Evolutionary conservation across 305 asterid genomes (phyloP), one percentile per base, ranked within the genome.

Genomic region (Andrographis paniculata): DNA sequence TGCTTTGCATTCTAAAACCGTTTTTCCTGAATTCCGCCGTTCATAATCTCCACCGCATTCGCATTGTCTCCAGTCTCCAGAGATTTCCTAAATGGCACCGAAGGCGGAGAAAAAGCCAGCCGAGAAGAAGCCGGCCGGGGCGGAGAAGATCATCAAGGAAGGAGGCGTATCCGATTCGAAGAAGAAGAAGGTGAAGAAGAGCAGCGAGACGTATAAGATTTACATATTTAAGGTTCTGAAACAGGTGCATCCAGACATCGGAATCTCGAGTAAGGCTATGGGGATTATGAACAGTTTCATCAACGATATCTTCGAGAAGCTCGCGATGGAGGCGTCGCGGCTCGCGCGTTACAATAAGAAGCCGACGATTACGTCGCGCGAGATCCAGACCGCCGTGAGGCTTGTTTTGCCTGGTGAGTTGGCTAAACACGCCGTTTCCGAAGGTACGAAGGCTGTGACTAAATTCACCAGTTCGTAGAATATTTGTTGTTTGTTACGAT

Each of bases 271-370:
- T 75, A 79, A 76, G 75, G 94, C 94, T 3, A 82, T 82, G 94
- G 89, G 89, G 0, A 79, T 82, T 42, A 79, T 82, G 94, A 82
- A 82, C 76, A 76, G 89, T 50, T 82, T 82, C 49, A 85, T 82
- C 64, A 82, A 82, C 20, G 91, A 85, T 20, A 85, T 85, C 2
- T 85, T 85, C 42, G 95, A 85, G 85, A 85, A 85, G 39, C 33
- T 85, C 55, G 95, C 82, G 11, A 75, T 67, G 55, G 95, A 85
- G 23, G 17, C 52, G 14, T 47, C 52, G 38, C 36, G 52, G 2
- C 38, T 47, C 20, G 52, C 52, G 5, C 1, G 52, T 1, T 47
- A 47, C 52, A 47, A 47, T n/a, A 47, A 47, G 52, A 47, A 47
- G 38, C 52, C 52, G 5, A 35, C 38, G 5, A 35, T 35, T 11